Percentiles rank a stretch among this genome's conserved stretches.
phyloP scores from a whole-genome alignment of 2,329 filamentous ascomycete species.

The Laburnicola sp. region DNA sequence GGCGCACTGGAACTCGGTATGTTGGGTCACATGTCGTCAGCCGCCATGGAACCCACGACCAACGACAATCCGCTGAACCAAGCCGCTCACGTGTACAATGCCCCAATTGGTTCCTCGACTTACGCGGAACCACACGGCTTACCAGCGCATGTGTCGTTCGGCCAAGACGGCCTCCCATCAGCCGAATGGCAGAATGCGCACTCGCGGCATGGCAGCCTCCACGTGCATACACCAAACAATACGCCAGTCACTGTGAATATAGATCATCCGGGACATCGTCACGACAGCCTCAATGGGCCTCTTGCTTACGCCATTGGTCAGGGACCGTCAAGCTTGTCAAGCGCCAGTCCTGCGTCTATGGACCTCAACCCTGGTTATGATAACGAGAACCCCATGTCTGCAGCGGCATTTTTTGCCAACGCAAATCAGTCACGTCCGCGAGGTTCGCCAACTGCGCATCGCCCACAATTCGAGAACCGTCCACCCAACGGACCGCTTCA shows the following conservation, averaged over 20 bases:
- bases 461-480: slow-evolving; percentile 31
- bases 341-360: slow-evolving; percentile 59
- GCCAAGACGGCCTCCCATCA: slow-evolving; percentile 28
- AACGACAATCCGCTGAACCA: slow-evolving; percentile 57
- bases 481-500: slow-evolving; percentile 36
- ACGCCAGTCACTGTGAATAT: slow-evolving; percentile 44
- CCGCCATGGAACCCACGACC: slow-evolving; percentile 76
- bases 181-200: slow-evolving; percentile 45
- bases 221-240: slow-evolving; percentile 49
- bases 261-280: slow-evolving; percentile 33
- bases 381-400: slow-evolving; percentile 44
- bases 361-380: slow-evolving; percentile 49
- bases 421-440: slow-evolving; percentile 33
- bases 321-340: slow-evolving; percentile 58
- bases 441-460: slow-evolving; percentile 32
- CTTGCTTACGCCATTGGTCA: slow-evolving; percentile 66
- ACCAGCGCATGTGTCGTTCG: slow-evolving; percentile 38
- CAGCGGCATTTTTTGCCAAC: slow-evolving; percentile 41
- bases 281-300: slow-evolving; percentile 47
- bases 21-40: slow-evolving; percentile 94
- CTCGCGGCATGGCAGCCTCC: slow-evolving; percentile 50
- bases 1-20: slow-evolving; percentile 95
- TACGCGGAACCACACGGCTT: slow-evolving; percentile 29
- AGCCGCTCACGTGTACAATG: slow-evolving; percentile 42
- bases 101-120: slow-evolving; percentile 41